phyloP scores from a whole-genome alignment of 441 rosid genomes.

The Gossypium aridum region DNA sequence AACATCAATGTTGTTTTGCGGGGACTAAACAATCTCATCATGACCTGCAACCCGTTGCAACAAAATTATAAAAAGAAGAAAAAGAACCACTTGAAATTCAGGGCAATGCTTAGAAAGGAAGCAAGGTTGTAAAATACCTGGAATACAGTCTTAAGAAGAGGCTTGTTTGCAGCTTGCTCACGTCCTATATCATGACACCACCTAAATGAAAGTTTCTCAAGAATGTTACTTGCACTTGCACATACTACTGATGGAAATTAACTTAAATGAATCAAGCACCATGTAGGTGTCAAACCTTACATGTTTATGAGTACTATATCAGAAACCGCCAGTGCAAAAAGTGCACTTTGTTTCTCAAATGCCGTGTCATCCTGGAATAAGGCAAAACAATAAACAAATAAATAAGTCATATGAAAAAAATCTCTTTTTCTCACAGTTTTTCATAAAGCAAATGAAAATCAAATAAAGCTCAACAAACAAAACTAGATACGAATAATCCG shows the following conservation, averaged over 20 bases:
- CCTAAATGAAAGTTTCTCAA: constrained; percentile 36
- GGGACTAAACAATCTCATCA: constrained; percentile 99
- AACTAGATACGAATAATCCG: background rate
- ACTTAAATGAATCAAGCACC: background rate
- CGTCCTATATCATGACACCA: constrained; percentile 99
- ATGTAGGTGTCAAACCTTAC: constrained; percentile 38
- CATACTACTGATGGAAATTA: background rate
- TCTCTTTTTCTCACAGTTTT: background rate
- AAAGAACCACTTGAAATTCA: background rate
- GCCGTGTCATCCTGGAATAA: constrained; percentile 89
- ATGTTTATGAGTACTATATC: constrained; percentile 97
- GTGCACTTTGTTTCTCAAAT: constrained; percentile 99
- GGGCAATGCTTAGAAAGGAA: background rate
- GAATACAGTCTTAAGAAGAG: constrained; percentile 92
- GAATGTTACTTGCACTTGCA: background rate
- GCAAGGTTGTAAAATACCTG: constrained; percentile 48
- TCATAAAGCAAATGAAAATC: background rate
- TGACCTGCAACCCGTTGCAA: constrained; percentile 55
- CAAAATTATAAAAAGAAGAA: background rate
- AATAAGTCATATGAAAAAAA: constrained; percentile 9
- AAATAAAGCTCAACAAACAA: background rate
- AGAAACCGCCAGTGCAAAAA: constrained; percentile 97
- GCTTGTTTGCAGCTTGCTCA: constrained; percentile 99
- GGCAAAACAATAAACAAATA: constrained; percentile 6
- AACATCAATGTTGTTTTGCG: constrained; percentile 97